These are phyloP conservation scores for Globisporangium sylvaticum DNA, from an alignment of 352 stramenopile genomes.

Conservation along the genomic window DNA sequence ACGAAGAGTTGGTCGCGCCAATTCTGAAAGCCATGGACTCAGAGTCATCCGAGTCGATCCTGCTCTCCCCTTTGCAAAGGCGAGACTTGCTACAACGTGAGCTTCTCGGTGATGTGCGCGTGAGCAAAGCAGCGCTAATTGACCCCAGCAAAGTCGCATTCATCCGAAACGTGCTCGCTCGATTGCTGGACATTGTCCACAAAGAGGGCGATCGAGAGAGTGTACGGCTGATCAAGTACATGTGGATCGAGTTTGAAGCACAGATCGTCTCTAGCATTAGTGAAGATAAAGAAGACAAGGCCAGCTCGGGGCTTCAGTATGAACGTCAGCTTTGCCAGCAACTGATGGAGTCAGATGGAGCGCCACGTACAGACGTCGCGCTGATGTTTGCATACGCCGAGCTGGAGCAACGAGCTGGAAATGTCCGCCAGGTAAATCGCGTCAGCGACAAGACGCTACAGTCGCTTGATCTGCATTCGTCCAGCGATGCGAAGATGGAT, in stretches of 20 bases:
- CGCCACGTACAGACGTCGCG: conserved; percentile 13
- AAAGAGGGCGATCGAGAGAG: conserved; percentile 5
- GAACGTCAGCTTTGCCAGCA: conserved; percentile 33
- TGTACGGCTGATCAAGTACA: conserved; percentile 24
- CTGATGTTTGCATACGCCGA: conserved; percentile 52
- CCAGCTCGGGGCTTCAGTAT: conserved; percentile 4
- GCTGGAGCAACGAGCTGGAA: conserved; percentile 41
- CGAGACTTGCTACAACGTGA: conserved; percentile 22
- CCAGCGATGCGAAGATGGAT: conserved; percentile 4
- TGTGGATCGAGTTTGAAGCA: conserved; percentile 53
- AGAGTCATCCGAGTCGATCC: conserved; percentile 16
- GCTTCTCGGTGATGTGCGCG: conserved; percentile 23
- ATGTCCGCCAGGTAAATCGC: conserved; percentile 38
- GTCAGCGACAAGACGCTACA: conserved; percentile 56
- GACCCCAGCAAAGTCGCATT: conserved; percentile 45
- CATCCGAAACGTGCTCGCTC: conserved; percentile 32
- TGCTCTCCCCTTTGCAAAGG: conserved; percentile 26
- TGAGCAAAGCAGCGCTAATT: conserved; percentile 17
- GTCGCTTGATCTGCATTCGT: conserved; percentile 16
- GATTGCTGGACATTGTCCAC: conserved; percentile 26
- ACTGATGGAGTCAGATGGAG: conserved; percentile 13
- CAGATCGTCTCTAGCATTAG: conserved; percentile 14
- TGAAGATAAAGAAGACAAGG: background rate
- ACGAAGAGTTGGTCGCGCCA: conserved; percentile 26
- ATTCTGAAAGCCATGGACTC: conserved; percentile 46